Base-by-base conservation (phyloP, 768 basidiomycete genomes). In the Rhodocollybia butyracea region DNA sequence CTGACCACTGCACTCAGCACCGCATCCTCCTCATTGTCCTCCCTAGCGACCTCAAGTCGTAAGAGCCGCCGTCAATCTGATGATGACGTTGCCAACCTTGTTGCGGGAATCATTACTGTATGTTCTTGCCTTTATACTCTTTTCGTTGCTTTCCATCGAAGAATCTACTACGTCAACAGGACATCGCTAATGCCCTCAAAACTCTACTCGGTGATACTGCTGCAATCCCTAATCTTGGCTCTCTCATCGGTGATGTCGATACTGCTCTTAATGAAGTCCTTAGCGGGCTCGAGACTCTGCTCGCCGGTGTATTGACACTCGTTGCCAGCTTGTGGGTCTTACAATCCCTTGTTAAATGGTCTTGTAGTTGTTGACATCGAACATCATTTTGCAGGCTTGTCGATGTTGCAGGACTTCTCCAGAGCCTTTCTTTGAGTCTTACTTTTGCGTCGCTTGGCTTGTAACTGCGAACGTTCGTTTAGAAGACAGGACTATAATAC, bases 241-340 rank as follows among this genome's bases (percentile, higher is more conserved):
- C 26, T 2, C 58, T 64, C 19, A 58, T 70, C 41, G 39, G 40
- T 29, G 62, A 63, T 36, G 50, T 70, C 54, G 67, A 70, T 60
- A 40, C 59, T 5, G 45, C 66, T 8, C 57, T 70, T 39, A 57
- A 62, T 59, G 59, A 66, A 41, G 59, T 67, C 22, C 39, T 70
- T 13, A 17, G 45, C 30, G 65, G 66, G 24, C 61, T 68, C 19
- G 66, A 68, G 47, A 60, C 38, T 21, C 62, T 68, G 52, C 61
- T 70, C 26, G 65, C 63, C 21, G 68, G 65, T 38, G 64, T 66
- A 19, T 62, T 70, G 47, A 62, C 55, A 41, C 62, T 70, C 55
- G 66, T 70, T 40, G 62, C 67, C 8, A 54, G 51, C 46, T 46
- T 64, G 66, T 66, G 22, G 41, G 65, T 60, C 29, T 1, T 13